phyloP scores from a whole-genome alignment of 1,284 basidiomycete genomes.

The Inonotus hispidus region DNA sequence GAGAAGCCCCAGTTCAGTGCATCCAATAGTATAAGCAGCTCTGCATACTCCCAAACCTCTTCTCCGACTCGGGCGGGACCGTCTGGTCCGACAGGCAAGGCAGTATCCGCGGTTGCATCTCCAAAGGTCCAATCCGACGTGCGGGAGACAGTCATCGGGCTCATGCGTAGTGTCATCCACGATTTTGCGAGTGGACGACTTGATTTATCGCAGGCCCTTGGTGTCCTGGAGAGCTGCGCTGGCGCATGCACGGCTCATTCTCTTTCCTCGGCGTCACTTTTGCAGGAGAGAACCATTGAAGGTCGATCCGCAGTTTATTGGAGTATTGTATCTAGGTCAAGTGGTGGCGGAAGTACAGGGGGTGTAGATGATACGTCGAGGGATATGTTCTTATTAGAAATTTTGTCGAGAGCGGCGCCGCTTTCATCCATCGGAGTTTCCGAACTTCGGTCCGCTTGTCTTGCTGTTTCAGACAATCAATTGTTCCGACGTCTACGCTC shows the following conservation, averaged over 20 bases:
- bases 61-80: background rate
- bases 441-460: constrained; percentile 60
- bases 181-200: constrained; percentile 18
- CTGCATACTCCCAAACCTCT: background rate
- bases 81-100: background rate
- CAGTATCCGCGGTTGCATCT: background rate
- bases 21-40: background rate
- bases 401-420: constrained; percentile 52
- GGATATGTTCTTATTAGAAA: constrained; percentile 42
- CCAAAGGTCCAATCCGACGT: constrained; percentile 30
- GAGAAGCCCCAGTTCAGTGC: background rate
- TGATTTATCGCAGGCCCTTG: constrained; percentile 23
- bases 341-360: constrained; percentile 26
- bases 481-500: constrained; percentile 57
- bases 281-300: constrained; percentile 62
- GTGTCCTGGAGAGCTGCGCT: constrained; percentile 41
- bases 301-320: constrained; percentile 61
- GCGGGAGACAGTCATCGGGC: constrained; percentile 38
- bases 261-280: constrained; percentile 38
- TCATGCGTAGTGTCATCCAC: constrained; percentile 44
- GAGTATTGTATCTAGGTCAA: constrained; percentile 55
- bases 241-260: constrained; percentile 38
- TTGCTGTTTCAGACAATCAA: constrained; percentile 53
- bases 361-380: constrained; percentile 24
- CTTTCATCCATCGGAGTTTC: constrained; percentile 41